phyloP scores from a whole-genome alignment of 352 stramenopile species.

The Thalassiosira mediterranea region DNA sequence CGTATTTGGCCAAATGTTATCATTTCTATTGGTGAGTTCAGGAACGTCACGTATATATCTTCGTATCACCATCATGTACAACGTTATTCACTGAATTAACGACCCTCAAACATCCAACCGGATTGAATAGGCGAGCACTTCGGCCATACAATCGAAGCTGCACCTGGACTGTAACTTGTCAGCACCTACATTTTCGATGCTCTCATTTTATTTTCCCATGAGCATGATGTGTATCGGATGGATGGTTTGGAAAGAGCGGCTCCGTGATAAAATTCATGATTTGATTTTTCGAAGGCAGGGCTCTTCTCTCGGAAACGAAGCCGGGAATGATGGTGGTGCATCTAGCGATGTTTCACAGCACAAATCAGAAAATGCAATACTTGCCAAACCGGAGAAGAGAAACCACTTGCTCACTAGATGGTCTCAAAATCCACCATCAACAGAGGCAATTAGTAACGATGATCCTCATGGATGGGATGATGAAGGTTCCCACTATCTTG shows the following conservation, averaged over 20 bases:
- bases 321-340: background rate
- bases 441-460: background rate
- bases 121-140: constrained; percentile 48
- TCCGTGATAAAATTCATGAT: background rate
- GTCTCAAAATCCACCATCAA: constrained; percentile 9
- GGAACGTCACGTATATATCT: too few relatives aligned
- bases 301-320: constrained; percentile 1
- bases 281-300: background rate
- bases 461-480: background rate
- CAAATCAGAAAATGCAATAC: constrained; percentile 25
- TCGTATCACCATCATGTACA: too few relatives aligned
- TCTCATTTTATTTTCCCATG: constrained; percentile 64
- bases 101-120: too few relatives aligned
- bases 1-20: constrained; percentile 71
- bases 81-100: too few relatives aligned
- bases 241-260: constrained; percentile 22
- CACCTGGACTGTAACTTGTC: constrained; percentile 69
- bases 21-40: constrained; percentile 68
- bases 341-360: background rate
- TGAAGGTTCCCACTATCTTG: constrained; percentile 2
- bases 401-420: constrained; percentile 30
- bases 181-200: constrained; percentile 68
- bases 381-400: constrained; percentile 35
- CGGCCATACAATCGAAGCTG: constrained; percentile 67
- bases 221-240: constrained; percentile 16